Percentiles rank a stretch among this genome's conserved stretches.
phyloP scores from a whole-genome alignment of 2,329 filamentous ascomycete species.

The Colletotrichum coccodes region DNA sequence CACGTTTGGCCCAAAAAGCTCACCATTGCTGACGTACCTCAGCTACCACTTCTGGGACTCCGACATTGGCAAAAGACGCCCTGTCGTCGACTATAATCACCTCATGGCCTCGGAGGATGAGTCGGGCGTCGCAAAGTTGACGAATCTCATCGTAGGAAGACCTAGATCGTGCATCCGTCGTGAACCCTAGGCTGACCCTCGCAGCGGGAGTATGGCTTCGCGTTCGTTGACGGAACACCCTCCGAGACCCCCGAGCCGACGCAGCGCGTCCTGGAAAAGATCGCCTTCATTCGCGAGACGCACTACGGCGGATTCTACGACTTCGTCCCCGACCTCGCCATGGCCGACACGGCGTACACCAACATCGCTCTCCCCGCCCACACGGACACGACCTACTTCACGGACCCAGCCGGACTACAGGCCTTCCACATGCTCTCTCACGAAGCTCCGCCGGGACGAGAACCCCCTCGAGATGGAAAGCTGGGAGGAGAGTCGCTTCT shows the following conservation, averaged over 20 bases:
- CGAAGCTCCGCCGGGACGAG: slow-evolving; percentile 60
- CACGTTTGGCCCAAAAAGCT: neutral
- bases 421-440: slow-evolving; percentile 93
- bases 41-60: slow-evolving; percentile 42
- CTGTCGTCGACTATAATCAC: slow-evolving; percentile 67
- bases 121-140: slow-evolving; percentile 67
- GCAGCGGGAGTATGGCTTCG: slow-evolving; percentile 78
- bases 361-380: slow-evolving; percentile 84
- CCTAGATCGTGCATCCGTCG: neutral
- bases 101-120: slow-evolving; percentile 65
- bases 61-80: slow-evolving; percentile 56
- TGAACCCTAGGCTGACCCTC: slow-evolving; percentile 12
- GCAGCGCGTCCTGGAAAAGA: slow-evolving; percentile 78
- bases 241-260: slow-evolving; percentile 74
- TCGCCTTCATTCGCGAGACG: slow-evolving; percentile 88
- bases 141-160: slow-evolving; percentile 68
- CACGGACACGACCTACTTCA: slow-evolving; percentile 97
- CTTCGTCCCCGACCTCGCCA: slow-evolving; percentile 88
- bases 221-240: slow-evolving; percentile 78
- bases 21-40: neutral
- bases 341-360: slow-evolving; percentile 93
- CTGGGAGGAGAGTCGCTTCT: slow-evolving; percentile 82
- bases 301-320: slow-evolving; percentile 88
- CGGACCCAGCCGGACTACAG: slow-evolving; percentile 89
- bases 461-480: slow-evolving; percentile 30